Conservation (phyloP, 1,284 basidiomycete species). For the Moesziomyces aphidis region DNA sequence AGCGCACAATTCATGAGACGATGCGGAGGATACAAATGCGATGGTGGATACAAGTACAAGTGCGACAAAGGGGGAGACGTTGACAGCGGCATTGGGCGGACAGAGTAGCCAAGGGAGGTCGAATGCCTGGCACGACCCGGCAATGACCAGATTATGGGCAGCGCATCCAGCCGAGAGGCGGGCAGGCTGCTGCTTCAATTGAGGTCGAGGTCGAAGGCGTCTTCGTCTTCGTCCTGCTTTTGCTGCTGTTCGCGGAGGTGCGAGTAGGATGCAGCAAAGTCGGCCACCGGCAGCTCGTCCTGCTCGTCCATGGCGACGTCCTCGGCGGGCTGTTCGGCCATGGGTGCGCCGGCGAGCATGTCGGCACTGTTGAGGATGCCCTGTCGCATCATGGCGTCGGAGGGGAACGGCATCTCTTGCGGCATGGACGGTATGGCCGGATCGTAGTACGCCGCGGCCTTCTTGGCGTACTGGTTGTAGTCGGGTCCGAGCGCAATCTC, state of each 20-base stretch:
- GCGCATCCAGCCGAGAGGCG: not conserved
- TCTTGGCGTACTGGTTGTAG: constrained; percentile 52
- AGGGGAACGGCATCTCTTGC: constrained; percentile 60
- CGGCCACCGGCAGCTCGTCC: constrained; percentile 16
- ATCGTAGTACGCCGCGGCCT: constrained; percentile 57
- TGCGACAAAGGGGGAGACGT: not conserved
- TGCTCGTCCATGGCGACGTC: constrained; percentile 18
- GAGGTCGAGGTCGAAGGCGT: constrained; percentile 59
- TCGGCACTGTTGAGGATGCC: constrained; percentile 55
- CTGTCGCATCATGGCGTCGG: constrained; percentile 57
- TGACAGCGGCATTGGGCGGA: too few relatives aligned
- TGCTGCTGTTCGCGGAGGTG: constrained; percentile 34
- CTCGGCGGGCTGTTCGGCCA: constrained; percentile 26
- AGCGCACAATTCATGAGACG: not conserved
- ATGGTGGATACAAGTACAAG: not conserved
- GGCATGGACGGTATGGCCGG: constrained; percentile 57
- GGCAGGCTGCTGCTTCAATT: constrained; percentile 29
- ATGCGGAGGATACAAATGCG: not conserved
- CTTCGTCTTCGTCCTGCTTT: constrained; percentile 49
- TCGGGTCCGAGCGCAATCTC: constrained; percentile 36
- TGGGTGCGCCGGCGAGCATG: constrained; percentile 36
- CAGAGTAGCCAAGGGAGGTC: too few relatives aligned
- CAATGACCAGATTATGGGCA: too few relatives aligned
- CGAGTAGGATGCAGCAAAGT: constrained; percentile 33
- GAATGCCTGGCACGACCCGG: too few relatives aligned